Conservation (phyloP, 2,329 filamentous ascomycete genomes). For the Hortaea sp. region DNA sequence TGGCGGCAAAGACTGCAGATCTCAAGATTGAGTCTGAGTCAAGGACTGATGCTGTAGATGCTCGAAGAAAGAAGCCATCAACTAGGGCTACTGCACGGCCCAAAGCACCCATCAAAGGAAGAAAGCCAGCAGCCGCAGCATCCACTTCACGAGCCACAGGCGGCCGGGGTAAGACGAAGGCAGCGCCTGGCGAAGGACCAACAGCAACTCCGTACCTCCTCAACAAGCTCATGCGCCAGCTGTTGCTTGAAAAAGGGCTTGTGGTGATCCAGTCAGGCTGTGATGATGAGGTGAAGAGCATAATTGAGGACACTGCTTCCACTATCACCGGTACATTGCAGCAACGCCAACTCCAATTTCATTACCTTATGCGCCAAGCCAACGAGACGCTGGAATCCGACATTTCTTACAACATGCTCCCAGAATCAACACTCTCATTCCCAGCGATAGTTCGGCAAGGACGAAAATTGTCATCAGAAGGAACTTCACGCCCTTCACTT, state of each 20-base stretch:
- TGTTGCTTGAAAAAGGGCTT: background rate
- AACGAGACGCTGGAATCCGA: slow-evolving; percentile 48
- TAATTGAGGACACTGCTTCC: too few relatives aligned
- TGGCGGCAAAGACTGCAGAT: background rate
- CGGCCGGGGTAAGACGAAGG: background rate
- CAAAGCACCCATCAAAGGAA: background rate
- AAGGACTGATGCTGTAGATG: background rate
- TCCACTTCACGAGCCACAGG: background rate
- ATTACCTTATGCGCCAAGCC: slow-evolving; percentile 4
- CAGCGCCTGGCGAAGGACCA: background rate
- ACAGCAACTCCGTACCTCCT: slow-evolving; percentile 9
- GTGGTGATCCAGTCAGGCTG: background rate
- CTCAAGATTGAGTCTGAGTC: background rate
- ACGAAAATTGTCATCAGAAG: background rate
- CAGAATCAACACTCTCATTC: slow-evolving; percentile 85
- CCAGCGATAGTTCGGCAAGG: slow-evolving; percentile 47
- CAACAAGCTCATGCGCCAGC: background rate
- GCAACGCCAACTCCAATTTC: background rate
- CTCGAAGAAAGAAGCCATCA: background rate
- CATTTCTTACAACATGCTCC: slow-evolving; percentile 37
- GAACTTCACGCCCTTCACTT: background rate
- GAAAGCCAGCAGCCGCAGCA: background rate
- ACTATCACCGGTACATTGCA: background rate
- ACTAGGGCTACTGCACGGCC: too few relatives aligned
- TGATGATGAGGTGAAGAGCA: too few relatives aligned